Evolutionary conservation across 176 grass and related monocot species (phyloP), one percentile per base, ranked within the genome.

Genomic region (Poa pratensis): DNA sequence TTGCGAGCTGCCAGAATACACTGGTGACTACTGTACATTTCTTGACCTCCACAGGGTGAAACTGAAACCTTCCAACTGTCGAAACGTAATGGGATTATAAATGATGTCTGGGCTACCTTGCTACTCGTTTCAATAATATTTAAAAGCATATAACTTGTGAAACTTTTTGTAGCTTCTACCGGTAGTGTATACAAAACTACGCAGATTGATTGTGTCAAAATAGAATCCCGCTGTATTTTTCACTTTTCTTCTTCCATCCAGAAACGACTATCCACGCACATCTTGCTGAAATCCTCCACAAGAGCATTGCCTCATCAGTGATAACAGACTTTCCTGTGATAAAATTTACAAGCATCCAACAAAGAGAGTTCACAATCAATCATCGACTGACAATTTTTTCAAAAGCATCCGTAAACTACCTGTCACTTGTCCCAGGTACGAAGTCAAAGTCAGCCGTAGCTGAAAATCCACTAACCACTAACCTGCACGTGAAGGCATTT

Each of bases 31-130:
- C 40, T 0, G 3, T 53, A 55, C 93, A 35, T 94, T 94, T 85
- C 93, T 97, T 90, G 90, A 90, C 67, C 92, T 97, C 45, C 92
- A 97, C 63, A 87, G 90, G 66, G 79, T 97, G 82, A 97, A 97
- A 85, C 90, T 97, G 82, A 97, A 97, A 85, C 90, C 92, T 92
- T 92, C 88, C 37, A 92, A 92, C 28, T 87, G 90, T 80, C 89
- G 93, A 85, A 97, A 97, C 90, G 87, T 97, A 94, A 77, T 32
- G 8, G 22, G 30, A 70, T 34, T 88, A 66, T 9, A 40, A 40
- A 81, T 64, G 26, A 5, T 64, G 24, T 30, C 13, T 30, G 61
- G 15, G 61, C 40, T 43, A 9, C 7, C 61, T 46, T 46, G 45
- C 45, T 46, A 46, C 45, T 46, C 45, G 3, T 46, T 46, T 46